A percentile compares a stretch with the other conserved stretches of the same genome.
Conservation (phyloP, 345 rosid genomes). For the Dipteronia sinensis region DNA sequence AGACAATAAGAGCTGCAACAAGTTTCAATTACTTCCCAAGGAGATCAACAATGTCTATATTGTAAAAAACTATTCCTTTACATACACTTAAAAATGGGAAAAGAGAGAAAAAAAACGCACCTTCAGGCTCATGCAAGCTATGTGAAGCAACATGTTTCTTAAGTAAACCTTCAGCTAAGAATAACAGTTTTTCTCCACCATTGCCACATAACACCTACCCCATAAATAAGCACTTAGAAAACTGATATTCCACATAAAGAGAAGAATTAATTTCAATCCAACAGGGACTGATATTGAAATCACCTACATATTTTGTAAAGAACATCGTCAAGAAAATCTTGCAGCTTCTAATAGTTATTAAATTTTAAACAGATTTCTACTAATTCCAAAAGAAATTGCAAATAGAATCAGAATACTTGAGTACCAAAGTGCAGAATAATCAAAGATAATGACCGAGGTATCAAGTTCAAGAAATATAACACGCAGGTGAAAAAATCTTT, state of each 20-base stretch:
- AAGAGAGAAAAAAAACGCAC: conserved; percentile 29
- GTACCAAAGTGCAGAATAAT: neutral
- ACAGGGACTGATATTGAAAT: neutral
- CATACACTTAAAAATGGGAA: neutral
- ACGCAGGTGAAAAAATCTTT: neutral
- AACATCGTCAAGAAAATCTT: neutral
- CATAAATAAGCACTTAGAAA: conserved; percentile 23
- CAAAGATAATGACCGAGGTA: neutral
- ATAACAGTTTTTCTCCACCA: conserved; percentile 80
- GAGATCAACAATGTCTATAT: conserved; percentile 8
- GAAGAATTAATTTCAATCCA: neutral
- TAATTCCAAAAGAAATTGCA: neutral
- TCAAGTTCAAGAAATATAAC: neutral
- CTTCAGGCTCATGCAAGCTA: conserved; percentile 98
- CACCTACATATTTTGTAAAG: neutral
- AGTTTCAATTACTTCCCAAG: conserved; percentile 18
- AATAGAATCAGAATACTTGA: neutral
- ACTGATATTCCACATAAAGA: neutral
- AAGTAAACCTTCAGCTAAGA: conserved; percentile 89
- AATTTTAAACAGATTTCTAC: neutral
- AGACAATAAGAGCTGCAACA: conserved; percentile 84
- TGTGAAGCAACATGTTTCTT: conserved; percentile 90
- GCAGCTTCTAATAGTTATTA: neutral
- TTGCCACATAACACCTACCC: conserved; percentile 81
- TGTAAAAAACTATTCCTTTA: neutral